These are phyloP conservation scores for Tetrapisispora pingtungensis DNA, from an alignment of 805 yeast species.

Conservation along the genomic window DNA sequence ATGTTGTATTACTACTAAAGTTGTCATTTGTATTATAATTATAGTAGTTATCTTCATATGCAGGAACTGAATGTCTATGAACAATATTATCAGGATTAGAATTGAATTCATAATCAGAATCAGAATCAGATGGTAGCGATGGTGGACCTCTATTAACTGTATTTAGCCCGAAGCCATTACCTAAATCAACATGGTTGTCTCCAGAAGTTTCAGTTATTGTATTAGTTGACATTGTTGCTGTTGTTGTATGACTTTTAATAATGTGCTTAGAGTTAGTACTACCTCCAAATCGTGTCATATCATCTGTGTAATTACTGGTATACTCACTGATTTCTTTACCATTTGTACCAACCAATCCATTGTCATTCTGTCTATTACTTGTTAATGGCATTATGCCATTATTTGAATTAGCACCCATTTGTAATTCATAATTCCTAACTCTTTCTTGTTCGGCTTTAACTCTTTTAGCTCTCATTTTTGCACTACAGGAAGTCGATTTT, in stretches of 20 bases:
- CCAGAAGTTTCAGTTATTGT: background rate
- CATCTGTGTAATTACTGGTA: background rate
- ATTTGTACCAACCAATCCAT: too few species aligned
- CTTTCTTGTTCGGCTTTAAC: background rate
- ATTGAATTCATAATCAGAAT: constrained; percentile 11
- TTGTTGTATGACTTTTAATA: background rate
- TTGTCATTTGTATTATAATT: background rate
- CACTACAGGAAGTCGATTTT: constrained; percentile 37
- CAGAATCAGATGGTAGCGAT: constrained; percentile 29
- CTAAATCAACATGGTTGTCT: constrained; percentile 23
- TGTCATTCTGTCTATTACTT: background rate
- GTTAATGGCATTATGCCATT: background rate
- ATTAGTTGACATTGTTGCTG: background rate
- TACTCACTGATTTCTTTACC: background rate
- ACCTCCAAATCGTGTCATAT: background rate
- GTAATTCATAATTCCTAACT: background rate
- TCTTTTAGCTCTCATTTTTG: constrained; percentile 3
- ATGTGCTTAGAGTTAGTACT: background rate
- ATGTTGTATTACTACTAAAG: background rate
- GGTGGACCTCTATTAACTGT: constrained; percentile 32
- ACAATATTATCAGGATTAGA: constrained; percentile 4
- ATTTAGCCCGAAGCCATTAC: constrained; percentile 29
- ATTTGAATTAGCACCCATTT: background rate
- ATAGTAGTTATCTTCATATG: too few species aligned
- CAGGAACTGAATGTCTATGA: background rate